A percentile compares a stretch with the other conserved stretches of the same genome.
Evolutionary conservation across 129 eudicot genomes (phyloP).

Genomic region (Arctium minus): DNA sequence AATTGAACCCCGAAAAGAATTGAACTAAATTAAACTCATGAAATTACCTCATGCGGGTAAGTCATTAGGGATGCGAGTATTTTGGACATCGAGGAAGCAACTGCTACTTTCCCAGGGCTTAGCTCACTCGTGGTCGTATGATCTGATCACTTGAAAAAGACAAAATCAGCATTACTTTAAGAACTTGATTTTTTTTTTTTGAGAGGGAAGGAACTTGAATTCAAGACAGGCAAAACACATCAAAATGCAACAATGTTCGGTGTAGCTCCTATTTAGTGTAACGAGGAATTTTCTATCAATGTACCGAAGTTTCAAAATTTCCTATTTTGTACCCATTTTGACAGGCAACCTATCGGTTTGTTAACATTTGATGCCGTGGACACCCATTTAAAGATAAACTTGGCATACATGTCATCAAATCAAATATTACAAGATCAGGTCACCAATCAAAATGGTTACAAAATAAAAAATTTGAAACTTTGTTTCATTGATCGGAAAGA

Average conservation of each 20-base stretch:
- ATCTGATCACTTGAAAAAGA: constrained; percentile 27
- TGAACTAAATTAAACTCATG: neutral
- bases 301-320: neutral
- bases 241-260: neutral
- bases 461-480: no score
- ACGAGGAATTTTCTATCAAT: no score
- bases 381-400: neutral
- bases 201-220: neutral
- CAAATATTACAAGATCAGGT: neutral
- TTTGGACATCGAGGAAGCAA: constrained; percentile 67
- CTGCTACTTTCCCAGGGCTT: constrained; percentile 48
- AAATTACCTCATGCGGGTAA: constrained; percentile 67
- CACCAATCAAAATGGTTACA: neutral
- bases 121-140: constrained; percentile 43
- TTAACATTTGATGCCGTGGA: neutral
- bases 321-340: neutral
- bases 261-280: no score
- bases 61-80: constrained; percentile 56
- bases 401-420: neutral
- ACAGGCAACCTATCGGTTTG: neutral
- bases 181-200: neutral
- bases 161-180: constrained; percentile 9
- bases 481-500: no score
- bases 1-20: neutral
- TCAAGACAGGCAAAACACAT: neutral